Percentiles rank a stretch among this genome's conserved stretches.
These are phyloP conservation scores for Cyclotella distinguenda DNA, from an alignment of 108 stramenopile species.

Conservation along the genomic window DNA sequence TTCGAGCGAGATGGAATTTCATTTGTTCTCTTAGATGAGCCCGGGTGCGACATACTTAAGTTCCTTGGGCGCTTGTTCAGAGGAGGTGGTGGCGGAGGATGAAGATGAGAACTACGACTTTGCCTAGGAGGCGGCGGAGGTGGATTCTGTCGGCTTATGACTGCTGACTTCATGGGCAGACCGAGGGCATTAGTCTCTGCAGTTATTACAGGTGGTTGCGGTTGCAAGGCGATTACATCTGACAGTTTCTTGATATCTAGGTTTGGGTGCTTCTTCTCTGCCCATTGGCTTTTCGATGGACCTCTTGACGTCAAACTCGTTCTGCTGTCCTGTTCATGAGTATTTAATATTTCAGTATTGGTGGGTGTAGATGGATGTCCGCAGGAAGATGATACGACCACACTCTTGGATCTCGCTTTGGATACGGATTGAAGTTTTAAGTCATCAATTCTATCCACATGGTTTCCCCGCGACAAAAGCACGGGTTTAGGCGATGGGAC, in stretches of 20 bases:
- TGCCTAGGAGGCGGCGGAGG: conserved; percentile 5
- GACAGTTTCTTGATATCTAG: background rate
- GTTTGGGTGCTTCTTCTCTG: background rate
- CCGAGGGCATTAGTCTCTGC: background rate
- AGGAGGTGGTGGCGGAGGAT: conserved; percentile 1
- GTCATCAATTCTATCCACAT: background rate
- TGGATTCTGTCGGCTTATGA: conserved; percentile 9
- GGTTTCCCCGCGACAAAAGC: background rate
- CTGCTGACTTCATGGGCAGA: background rate
- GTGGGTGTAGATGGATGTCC: background rate
- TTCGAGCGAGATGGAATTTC: background rate
- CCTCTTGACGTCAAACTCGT: background rate
- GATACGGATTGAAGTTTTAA: background rate
- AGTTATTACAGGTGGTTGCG: background rate
- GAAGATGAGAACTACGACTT: background rate
- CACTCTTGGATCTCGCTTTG: background rate
- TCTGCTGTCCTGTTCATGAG: background rate
- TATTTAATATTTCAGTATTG: background rate
- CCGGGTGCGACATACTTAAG: background rate
- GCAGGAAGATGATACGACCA: too few relatives aligned
- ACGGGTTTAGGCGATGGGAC: background rate
- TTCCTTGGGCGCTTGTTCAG: background rate
- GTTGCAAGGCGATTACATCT: background rate
- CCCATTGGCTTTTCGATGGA: background rate
- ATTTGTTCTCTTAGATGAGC: background rate